Conservation (phyloP, 2,329 filamentous ascomycete genomes). For the Cordyceps fumosorosea region DNA sequence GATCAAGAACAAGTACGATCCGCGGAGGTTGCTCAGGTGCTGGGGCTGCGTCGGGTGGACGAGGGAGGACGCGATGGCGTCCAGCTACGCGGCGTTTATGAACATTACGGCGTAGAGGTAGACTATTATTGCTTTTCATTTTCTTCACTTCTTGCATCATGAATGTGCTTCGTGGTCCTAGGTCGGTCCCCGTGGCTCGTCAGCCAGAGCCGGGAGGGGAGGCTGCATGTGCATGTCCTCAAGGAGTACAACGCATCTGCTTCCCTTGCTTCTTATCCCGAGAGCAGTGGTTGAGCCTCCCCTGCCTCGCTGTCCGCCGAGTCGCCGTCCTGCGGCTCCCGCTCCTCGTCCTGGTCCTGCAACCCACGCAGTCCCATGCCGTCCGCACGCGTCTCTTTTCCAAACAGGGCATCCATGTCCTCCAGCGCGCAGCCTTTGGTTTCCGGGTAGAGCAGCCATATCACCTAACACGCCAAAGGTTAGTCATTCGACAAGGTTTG, state of each 20-base stretch:
- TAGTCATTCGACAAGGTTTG: not conserved
- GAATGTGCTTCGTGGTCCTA: not conserved
- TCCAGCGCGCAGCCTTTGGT: constrained; percentile 36
- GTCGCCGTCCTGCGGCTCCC: not conserved
- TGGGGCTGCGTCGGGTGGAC: constrained; percentile 14
- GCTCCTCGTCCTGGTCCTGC: not conserved
- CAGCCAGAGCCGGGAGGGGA: no score
- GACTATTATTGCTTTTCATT: no score
- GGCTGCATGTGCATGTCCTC: not conserved
- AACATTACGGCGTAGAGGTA: not conserved
- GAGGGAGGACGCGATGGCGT: not conserved
- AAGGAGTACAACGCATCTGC: not conserved
- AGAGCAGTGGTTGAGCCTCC: not conserved
- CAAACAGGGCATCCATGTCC: constrained; percentile 39
- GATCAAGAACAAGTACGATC: constrained; percentile 13
- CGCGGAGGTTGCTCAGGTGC: constrained; percentile 1
- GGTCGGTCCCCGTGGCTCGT: no score
- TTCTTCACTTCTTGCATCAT: not conserved
- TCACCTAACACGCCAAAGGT: constrained; percentile 23
- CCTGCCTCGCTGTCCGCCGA: not conserved
- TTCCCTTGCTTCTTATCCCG: not conserved
- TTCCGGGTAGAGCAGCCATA: constrained; percentile 38
- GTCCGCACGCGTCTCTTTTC: constrained; percentile 3
- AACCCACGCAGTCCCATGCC: not conserved
- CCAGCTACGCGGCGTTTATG: constrained; percentile 4